Percentiles rank a stretch among this genome's conserved stretches.
Conservation (phyloP, 1,284 basidiomycete species). For the Ustilago sp. region DNA sequence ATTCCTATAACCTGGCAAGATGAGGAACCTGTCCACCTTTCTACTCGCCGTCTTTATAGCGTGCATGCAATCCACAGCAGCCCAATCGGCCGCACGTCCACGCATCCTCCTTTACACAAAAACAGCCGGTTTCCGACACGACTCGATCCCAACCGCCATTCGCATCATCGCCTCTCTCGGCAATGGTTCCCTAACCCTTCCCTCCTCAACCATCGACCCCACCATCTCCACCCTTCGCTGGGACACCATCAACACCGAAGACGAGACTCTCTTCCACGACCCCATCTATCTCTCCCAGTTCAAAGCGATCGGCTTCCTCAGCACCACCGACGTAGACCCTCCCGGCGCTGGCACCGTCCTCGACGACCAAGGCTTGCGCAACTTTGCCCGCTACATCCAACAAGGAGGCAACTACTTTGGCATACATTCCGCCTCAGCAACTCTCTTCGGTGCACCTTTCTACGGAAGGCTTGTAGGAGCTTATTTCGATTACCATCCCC, state of each 20-base stretch:
- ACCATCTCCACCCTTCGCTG: slow-evolving; percentile 36
- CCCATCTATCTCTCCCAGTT: slow-evolving; percentile 42
- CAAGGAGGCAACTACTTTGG: slow-evolving; percentile 79
- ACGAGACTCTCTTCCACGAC: slow-evolving; percentile 46
- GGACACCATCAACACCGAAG: slow-evolving; percentile 41
- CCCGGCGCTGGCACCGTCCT: slow-evolving; percentile 73
- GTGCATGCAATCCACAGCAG: slow-evolving; percentile 1
- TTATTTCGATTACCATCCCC: slow-evolving; percentile 81
- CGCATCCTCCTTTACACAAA: slow-evolving; percentile 62
- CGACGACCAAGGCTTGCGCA: slow-evolving; percentile 75
- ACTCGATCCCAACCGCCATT: slow-evolving; percentile 80
- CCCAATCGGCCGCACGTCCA: slow-evolving; percentile 16
- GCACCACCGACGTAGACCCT: slow-evolving; percentile 75
- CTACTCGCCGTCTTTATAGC: slow-evolving; percentile 2
- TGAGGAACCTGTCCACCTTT: neutral
- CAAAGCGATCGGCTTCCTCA: slow-evolving; percentile 76
- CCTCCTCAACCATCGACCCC: slow-evolving; percentile 62
- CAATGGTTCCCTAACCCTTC: slow-evolving; percentile 76
- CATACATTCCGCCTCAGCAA: slow-evolving; percentile 79
- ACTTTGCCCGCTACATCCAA: slow-evolving; percentile 77
- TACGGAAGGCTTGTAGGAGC: slow-evolving; percentile 74
- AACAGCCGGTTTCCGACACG: slow-evolving; percentile 74
- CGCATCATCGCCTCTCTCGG: slow-evolving; percentile 74
- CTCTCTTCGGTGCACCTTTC: slow-evolving; percentile 77
- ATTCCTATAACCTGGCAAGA: neutral